Evolutionary conservation across 352 stramenopile species (phyloP).

Genomic region (Pythium brassicae): DNA sequence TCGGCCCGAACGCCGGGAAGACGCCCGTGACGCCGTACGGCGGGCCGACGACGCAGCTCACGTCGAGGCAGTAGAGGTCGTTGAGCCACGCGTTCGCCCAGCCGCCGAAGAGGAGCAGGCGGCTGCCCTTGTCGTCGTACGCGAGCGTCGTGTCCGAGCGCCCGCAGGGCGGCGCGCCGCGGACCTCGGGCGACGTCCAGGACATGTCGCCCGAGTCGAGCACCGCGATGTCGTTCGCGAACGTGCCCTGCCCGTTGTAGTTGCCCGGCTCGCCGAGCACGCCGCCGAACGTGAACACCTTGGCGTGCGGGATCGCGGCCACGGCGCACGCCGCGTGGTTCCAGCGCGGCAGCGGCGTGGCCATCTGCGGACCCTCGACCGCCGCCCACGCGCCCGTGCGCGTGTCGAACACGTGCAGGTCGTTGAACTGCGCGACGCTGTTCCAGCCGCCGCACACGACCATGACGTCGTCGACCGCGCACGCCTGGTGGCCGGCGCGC

Average conservation of each 20-base stretch:
- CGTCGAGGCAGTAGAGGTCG: slow-evolving; percentile 90
- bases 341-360: slow-evolving; percentile 86
- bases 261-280: slow-evolving; percentile 89
- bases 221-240: slow-evolving; percentile 88
- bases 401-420: slow-evolving; percentile 93
- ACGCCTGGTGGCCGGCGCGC: slow-evolving; percentile 90
- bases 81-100: slow-evolving; percentile 95
- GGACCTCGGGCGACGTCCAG: slow-evolving; percentile 82
- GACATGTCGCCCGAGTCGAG: slow-evolving; percentile 91
- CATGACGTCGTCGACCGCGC: slow-evolving; percentile 87
- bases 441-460: slow-evolving; percentile 96
- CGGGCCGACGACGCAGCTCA: slow-evolving; percentile 93
- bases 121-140: slow-evolving; percentile 91
- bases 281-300: slow-evolving; percentile 97
- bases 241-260: slow-evolving; percentile 80
- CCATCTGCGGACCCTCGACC: slow-evolving; percentile 74
- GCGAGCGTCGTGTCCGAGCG: slow-evolving; percentile 91
- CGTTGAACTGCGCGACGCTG: slow-evolving; percentile 92
- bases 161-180: slow-evolving; percentile 77
- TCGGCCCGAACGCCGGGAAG: slow-evolving; percentile 85
- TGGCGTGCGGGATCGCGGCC: slow-evolving; percentile 93
- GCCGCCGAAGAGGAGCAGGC: slow-evolving; percentile 93
- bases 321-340: slow-evolving; percentile 92
- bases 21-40: slow-evolving; percentile 93
- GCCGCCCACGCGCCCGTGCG: slow-evolving; percentile 79